phyloP scores from a whole-genome alignment of 2,329 filamentous ascomycete species.

The Albifimbria verrucaria region DNA sequence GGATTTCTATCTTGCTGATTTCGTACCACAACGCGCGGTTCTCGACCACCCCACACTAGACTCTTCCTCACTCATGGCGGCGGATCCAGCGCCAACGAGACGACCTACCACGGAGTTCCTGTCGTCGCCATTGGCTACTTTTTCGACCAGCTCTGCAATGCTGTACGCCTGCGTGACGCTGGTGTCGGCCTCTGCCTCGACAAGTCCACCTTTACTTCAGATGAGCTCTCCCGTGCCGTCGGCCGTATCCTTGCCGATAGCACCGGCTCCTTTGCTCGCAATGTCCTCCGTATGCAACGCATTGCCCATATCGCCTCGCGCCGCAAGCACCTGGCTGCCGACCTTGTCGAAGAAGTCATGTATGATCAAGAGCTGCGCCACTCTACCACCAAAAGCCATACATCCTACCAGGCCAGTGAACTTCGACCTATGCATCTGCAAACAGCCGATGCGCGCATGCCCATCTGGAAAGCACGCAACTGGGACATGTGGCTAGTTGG shows the following conservation, averaged over 20 bases:
- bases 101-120: conserved; percentile 33
- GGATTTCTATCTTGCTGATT: conserved; percentile 27
- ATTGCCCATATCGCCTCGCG: conserved; percentile 34
- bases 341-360: conserved; percentile 39
- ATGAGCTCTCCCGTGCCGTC: conserved; percentile 26
- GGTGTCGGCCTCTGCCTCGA: conserved; percentile 33
- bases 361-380: conserved; percentile 28
- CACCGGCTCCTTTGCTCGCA: conserved; percentile 25
- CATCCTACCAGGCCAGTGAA: conserved; percentile 8
- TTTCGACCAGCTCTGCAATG: conserved; percentile 39
- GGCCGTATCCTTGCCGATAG: conserved; percentile 23
- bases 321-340: conserved; percentile 34
- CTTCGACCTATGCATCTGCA: conserved; percentile 38
- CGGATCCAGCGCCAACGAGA: conserved; percentile 37
- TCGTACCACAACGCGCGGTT: conserved; percentile 38
- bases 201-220: conserved; percentile 31
- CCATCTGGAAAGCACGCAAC: conserved; percentile 33
- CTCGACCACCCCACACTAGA: conserved; percentile 28
- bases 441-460: conserved; percentile 40
- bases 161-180: conserved; percentile 26
- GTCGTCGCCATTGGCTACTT: conserved; percentile 34
- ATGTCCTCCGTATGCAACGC: conserved; percentile 32
- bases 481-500: conserved; percentile 31
- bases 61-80: conserved; percentile 41
- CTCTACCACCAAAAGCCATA: neutral